Evolutionary conservation across 371 early-diverging fungal genomes (phyloP), one percentile per base, ranked within the genome.

Genomic region (Globomyces sp.): DNA sequence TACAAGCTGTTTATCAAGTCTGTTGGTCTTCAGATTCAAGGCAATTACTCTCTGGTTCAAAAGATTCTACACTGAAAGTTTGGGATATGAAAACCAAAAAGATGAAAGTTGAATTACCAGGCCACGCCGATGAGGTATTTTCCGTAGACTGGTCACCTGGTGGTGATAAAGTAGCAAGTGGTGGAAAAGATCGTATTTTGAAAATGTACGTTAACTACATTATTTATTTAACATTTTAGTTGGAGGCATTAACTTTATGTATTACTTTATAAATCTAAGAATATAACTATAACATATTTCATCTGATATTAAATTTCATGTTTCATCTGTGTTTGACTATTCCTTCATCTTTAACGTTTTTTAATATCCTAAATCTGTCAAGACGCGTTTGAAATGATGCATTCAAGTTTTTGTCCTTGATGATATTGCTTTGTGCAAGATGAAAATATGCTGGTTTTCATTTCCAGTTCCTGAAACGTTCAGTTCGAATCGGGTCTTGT

Each of bases 41-140:
- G 44, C 85, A 94, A 86, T 70, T 98, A 48, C 81, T 96, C 61
- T 91, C 92, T 60, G 83, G 90, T n/a, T 91, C 92, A 71, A 89
- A 92, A 73, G 98, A 98, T 79, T 90, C 90, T 62, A 96, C 96
- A 41, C 76, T 92, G 48, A 98, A 96, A 78, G 80, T 92, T 11
- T 98, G 96, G 96, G 93, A 94, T 75, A 71, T 96, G 65, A 86
- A 87, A 64, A 92, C 92, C 36, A 76, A 84, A 68, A 93, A 93
- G 76, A 79, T 95, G 66, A 92, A 92, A 80, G 74, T 87, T 69
- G 95, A 95, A 76, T 78, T 96, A 67, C 97, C 98, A 1, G 98
- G 98, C 9, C 98, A 98, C 82, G 81, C 89, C 37, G 97, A 96
- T 71, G 96, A 95, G 74, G 95, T 98, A n/a, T 96, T 87, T 75